Percentiles rank a stretch among this genome's conserved stretches.
Conservation (phyloP, 2,329 filamentous ascomycete genomes). For the Cladosporium sp. region DNA sequence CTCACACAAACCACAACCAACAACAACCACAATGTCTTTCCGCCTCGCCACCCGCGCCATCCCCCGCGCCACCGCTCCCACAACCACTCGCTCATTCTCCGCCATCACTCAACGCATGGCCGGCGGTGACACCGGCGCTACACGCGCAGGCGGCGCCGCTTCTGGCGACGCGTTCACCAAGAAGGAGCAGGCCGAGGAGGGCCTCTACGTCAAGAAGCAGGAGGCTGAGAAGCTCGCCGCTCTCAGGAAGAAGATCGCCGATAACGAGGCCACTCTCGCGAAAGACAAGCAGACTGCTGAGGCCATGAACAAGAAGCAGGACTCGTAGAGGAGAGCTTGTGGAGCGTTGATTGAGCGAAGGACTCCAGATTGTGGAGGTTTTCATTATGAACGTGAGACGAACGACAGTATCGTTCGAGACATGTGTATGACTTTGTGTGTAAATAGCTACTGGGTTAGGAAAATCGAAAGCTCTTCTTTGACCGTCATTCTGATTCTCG, state of each 20-base stretch:
- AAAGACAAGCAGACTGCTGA: slow-evolving; percentile 29
- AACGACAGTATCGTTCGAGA: no score
- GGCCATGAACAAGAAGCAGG: slow-evolving; percentile 17
- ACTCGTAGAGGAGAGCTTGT: background rate
- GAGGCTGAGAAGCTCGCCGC: slow-evolving; percentile 73
- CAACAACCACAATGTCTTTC: slow-evolving; percentile 23
- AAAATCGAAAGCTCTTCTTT: background rate
- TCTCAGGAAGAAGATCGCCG: slow-evolving; percentile 34
- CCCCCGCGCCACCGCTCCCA: slow-evolving; percentile 33
- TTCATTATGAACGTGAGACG: no score
- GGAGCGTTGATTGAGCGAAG: no score
- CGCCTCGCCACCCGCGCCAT: slow-evolving; percentile 11
- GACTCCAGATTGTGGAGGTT: no score
- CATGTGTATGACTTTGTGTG: background rate
- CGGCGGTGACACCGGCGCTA: slow-evolving; percentile 40
- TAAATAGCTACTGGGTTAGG: background rate
- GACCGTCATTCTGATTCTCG: no score
- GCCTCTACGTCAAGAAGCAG: slow-evolving; percentile 77
- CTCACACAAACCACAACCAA: slow-evolving; percentile 4
- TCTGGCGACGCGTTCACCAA: slow-evolving; percentile 84
- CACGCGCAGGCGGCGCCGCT: slow-evolving; percentile 38
- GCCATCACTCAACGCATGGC: slow-evolving; percentile 40
- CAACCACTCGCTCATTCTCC: slow-evolving; percentile 37
- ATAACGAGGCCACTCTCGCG: slow-evolving; percentile 24
- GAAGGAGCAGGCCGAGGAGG: slow-evolving; percentile 83